These are phyloP conservation scores for Brassica nigra DNA, from an alignment of 345 rosid genomes.

Conservation along the genomic window DNA sequence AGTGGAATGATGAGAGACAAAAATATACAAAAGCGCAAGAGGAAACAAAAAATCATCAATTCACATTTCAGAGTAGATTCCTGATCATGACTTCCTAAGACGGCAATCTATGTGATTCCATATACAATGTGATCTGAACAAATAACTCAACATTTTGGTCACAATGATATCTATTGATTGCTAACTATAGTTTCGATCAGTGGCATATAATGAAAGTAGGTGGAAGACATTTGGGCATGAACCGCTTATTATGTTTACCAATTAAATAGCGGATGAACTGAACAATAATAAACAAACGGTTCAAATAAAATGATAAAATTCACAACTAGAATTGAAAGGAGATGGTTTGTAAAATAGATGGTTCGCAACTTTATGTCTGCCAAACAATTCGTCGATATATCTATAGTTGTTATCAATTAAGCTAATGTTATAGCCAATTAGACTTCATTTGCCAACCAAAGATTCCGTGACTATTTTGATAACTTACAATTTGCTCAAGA, in stretches of 20 bases:
- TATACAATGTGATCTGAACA: neutral
- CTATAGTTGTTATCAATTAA: neutral
- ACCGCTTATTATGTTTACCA: neutral
- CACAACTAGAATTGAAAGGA: neutral
- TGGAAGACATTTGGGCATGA: neutral
- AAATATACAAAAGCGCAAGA: neutral
- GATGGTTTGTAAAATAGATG: neutral
- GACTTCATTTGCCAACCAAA: neutral
- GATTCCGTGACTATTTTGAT: neutral
- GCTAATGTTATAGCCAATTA: neutral
- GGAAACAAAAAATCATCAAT: neutral
- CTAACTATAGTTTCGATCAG: neutral
- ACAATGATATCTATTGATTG: neutral
- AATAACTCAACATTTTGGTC: neutral
- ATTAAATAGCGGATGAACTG: neutral
- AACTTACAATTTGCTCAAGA: neutral
- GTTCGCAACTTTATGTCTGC: neutral
- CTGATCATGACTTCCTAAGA: neutral
- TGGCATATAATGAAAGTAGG: neutral
- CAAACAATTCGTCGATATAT: neutral
- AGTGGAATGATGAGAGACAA: neutral
- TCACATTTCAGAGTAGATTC: neutral
- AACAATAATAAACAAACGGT: neutral
- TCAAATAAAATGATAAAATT: neutral
- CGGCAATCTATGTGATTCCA: neutral